Evolutionary conservation across 164 flowering plant species (phyloP), one percentile per base, ranked within the genome.

Genomic region (Piper betle): DNA sequence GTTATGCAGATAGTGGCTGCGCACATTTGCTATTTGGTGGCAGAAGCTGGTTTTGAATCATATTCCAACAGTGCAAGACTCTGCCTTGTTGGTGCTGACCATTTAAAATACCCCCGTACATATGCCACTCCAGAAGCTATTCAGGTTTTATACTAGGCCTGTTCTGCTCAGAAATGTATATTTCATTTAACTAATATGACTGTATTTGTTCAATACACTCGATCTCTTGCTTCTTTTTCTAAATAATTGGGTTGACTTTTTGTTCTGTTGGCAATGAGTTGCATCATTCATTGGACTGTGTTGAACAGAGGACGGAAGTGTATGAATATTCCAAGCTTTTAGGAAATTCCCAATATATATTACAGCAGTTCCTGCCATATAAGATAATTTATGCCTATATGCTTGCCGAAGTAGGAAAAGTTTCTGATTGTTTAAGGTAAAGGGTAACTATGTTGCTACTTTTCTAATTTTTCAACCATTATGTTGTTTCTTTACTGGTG

Each of bases 61-160:
- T 90, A 78, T 73, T 94, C 99, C 53, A 91, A 94, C 60, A 81
- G 75, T 73, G 92, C 99, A 53, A 85, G 99, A 71, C 59, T 94
- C 54, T 94, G 99, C 69, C 97, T 94, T 54, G 65, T 91, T 75
- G 97, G 97, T 71, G 89, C 96, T 39, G 94, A 94, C 80, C 99
- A 94, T 69, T 84, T 77, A 87, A 94, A 82, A 71, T 80, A 54
- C 58, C 96, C 99, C 17, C 85, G 99, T 65, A 84, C 99, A 18
- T 94, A 80, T 85, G 86, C 86, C 33, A 86, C 86, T 73, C 99
- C 99, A 41, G 93, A 85, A 71, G 97, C 99, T 62, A 94, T 93
- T 62, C 99, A 93, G 97, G 99, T 93, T n/a, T 39, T 43, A 43
- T 43, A 10, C 50, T 8, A 43, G 50, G 12, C 3, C 43, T 4